These are phyloP conservation scores for Actinomucor elegans DNA, from an alignment of 371 early-diverging fungal species.

Conservation along the genomic window DNA sequence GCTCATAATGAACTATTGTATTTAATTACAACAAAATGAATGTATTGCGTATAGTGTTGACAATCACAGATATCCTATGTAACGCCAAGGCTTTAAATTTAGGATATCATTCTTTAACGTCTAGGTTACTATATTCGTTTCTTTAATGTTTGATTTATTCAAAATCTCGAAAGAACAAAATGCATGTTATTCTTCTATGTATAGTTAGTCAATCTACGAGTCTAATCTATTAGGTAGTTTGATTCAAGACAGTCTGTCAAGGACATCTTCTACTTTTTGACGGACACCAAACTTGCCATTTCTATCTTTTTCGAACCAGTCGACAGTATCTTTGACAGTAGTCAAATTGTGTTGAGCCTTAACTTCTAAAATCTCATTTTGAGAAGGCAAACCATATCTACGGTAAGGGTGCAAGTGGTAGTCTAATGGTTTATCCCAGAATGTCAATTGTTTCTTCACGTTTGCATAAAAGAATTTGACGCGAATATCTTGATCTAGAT, in stretches of 20 bases:
- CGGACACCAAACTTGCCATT: slow-evolving; percentile 62
- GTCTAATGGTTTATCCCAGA: slow-evolving; percentile 69
- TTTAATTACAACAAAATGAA: no score
- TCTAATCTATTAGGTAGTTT: no score
- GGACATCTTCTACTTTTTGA: slow-evolving; percentile 62
- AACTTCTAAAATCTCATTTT: slow-evolving; percentile 69
- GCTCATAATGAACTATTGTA: no score
- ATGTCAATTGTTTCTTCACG: slow-evolving; percentile 26
- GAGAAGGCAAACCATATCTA: slow-evolving; percentile 71
- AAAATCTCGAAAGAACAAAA: no score
- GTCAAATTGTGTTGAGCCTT: slow-evolving; percentile 42
- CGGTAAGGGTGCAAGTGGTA: slow-evolving; percentile 49
- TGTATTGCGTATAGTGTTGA: no score
- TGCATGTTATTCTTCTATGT: no score
- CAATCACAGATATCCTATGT: no score
- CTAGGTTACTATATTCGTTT: no score
- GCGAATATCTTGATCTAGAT: slow-evolving; percentile 37
- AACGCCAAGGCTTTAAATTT: no score
- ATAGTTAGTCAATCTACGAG: no score
- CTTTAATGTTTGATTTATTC: no score
- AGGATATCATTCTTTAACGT: no score
- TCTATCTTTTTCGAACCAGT: slow-evolving; percentile 55
- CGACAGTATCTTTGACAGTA: slow-evolving; percentile 52
- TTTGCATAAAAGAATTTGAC: slow-evolving; percentile 17
- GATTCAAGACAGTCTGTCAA: slow-evolving; percentile 33